Percentiles rank a stretch among this genome's conserved stretches.
These are phyloP conservation scores for Calonectria montana DNA, from an alignment of 2,329 filamentous ascomycete genomes.

Conservation along the genomic window DNA sequence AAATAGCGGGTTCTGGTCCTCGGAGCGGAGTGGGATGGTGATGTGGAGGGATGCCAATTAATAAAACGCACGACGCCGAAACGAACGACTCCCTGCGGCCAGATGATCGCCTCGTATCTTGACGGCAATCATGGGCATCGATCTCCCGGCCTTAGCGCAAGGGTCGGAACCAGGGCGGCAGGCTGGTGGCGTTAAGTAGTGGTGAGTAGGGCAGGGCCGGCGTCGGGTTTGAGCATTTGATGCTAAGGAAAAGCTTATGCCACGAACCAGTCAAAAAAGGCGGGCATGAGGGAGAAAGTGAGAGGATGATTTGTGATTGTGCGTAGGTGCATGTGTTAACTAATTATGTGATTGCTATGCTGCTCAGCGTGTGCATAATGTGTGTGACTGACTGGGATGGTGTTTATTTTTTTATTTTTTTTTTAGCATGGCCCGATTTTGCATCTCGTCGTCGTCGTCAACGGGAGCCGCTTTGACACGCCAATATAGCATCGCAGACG, in stretches of 20 bases:
- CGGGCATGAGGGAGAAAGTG: background rate
- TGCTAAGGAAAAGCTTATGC: background rate
- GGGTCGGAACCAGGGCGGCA: background rate
- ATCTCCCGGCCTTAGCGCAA: background rate
- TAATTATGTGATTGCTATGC: no score
- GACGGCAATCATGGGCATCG: constrained; percentile 1
- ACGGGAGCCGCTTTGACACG: background rate
- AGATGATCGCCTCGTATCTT: background rate
- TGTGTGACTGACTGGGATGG: constrained; percentile 1
- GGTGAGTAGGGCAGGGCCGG: background rate
- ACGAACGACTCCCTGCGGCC: background rate
- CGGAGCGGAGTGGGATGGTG: no score
- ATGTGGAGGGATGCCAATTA: background rate
- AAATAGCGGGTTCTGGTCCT: background rate
- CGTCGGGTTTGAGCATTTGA: background rate
- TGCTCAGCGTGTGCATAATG: constrained; percentile 1
- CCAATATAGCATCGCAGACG: background rate
- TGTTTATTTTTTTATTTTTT: no score
- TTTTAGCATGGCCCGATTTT: constrained; percentile 1
- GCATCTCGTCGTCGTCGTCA: background rate
- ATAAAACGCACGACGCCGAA: background rate
- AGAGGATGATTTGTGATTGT: background rate
- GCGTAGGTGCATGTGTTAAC: background rate
- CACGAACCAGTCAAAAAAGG: background rate
- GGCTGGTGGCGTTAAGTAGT: background rate